phyloP scores from a whole-genome alignment of 441 rosid species.

The Populus hybrid region DNA sequence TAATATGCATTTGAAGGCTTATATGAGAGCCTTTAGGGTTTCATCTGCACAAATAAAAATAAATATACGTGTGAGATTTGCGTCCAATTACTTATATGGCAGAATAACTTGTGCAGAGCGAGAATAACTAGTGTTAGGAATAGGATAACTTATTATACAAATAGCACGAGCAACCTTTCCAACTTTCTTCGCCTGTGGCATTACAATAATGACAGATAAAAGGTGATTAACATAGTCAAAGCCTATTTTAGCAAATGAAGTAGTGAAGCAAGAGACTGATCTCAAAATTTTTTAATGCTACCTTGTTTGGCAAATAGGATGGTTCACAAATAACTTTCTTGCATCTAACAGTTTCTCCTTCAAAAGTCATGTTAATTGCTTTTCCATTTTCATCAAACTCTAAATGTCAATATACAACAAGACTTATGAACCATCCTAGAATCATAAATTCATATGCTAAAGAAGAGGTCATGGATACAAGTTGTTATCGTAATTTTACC shows the following conservation, averaged over 20 bases:
- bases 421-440: no score
- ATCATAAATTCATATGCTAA: background rate
- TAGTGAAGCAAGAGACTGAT: background rate
- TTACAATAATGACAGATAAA: background rate
- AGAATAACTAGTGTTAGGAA: conserved; percentile 70
- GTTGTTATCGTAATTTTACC: conserved; percentile 28
- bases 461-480: background rate
- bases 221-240: background rate
- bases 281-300: conserved; percentile 4
- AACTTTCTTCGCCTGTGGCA: conserved; percentile 60
- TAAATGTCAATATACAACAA: conserved; percentile 30
- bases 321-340: conserved; percentile 89
- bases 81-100: conserved; percentile 83
- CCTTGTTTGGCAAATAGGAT: conserved; percentile 72
- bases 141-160: conserved; percentile 80
- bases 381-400: conserved; percentile 64
- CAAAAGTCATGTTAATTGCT: conserved; percentile 66
- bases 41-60: background rate
- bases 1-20: background rate
- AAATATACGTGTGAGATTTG: conserved; percentile 61
- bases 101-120: conserved; percentile 79
- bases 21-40: background rate
- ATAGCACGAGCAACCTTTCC: conserved; percentile 84
- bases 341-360: conserved; percentile 83
- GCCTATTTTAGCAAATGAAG: background rate